Evolutionary conservation across 495 filamentous ascomycete genomes (phyloP).

Genomic region (Schizothecium vesticola): DNA sequence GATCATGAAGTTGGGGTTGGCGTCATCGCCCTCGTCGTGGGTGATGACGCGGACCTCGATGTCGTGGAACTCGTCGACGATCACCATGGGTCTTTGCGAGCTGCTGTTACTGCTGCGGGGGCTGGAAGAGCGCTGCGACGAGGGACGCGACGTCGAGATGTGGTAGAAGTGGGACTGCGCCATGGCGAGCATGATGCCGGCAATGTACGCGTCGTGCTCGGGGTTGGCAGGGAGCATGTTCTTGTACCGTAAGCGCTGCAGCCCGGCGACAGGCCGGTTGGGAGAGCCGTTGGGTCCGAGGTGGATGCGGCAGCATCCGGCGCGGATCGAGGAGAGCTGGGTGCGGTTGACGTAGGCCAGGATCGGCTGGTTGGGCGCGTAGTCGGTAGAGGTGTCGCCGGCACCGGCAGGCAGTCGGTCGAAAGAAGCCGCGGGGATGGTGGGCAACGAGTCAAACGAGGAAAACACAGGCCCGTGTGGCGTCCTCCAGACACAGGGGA

Average conservation of each 20-base stretch:
- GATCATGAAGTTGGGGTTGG: conserved; percentile 35
- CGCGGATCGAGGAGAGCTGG: conserved; percentile 30
- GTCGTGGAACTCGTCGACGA: conserved; percentile 25
- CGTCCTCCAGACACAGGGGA: conserved; percentile 35
- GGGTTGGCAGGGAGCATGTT: conserved; percentile 32
- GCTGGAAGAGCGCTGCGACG: conserved; percentile 13
- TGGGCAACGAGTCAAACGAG: conserved; percentile 38
- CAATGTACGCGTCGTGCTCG: conserved; percentile 40
- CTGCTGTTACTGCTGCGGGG: conserved; percentile 14
- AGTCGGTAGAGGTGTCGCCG: conserved; percentile 13
- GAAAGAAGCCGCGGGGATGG: conserved; percentile 21
- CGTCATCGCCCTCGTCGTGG: conserved; percentile 28
- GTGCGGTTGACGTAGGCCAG: conserved; percentile 38
- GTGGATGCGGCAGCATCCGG: conserved; percentile 28
- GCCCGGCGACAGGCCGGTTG: conserved; percentile 31
- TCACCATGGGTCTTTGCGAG: conserved; percentile 4
- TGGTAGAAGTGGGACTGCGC: conserved; percentile 41
- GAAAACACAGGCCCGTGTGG: conserved; percentile 3
- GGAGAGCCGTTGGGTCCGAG: conserved; percentile 20
- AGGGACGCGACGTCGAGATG: conserved; percentile 6
- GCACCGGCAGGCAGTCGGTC: conserved; percentile 7
- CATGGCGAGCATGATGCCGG: conserved; percentile 41
- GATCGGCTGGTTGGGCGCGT: conserved; percentile 25
- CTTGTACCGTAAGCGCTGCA: conserved; percentile 36
- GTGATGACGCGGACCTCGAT: conserved; percentile 38